Evolutionary conservation across 1,284 basidiomycete species (phyloP).

Genomic region (Tylopilus microsporus): DNA sequence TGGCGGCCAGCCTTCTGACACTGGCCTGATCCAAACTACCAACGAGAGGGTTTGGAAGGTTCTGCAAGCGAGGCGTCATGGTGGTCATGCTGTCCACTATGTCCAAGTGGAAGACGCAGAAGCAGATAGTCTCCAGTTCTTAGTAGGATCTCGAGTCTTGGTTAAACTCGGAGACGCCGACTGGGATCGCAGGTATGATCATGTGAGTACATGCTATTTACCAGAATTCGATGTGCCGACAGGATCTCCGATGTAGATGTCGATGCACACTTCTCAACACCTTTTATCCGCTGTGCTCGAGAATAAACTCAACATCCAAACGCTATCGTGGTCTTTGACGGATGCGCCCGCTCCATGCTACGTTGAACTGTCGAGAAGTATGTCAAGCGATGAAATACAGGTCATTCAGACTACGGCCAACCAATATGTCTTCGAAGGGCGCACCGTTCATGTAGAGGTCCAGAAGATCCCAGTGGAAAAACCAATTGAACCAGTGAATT

Average conservation of each 20-base stretch:
- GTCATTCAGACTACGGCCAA: slow-evolving; percentile 67
- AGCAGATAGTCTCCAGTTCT: slow-evolving; percentile 43
- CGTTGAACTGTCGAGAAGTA: slow-evolving; percentile 69
- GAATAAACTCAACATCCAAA: slow-evolving; percentile 61
- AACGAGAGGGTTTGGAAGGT: slow-evolving; percentile 54
- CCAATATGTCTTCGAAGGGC: slow-evolving; percentile 58
- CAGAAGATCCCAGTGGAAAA: slow-evolving; percentile 48
- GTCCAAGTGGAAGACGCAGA: slow-evolving; percentile 47
- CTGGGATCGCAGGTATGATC: slow-evolving; percentile 70
- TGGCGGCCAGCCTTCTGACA: slow-evolving; percentile 82
- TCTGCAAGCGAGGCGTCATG: slow-evolving; percentile 65
- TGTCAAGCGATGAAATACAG: slow-evolving; percentile 62
- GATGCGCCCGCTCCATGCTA: slow-evolving; percentile 66
- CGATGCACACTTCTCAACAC: slow-evolving; percentile 80
- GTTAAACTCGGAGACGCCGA: slow-evolving; percentile 59
- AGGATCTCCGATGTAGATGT: slow-evolving; percentile 51
- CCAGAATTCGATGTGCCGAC: neutral
- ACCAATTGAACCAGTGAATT: slow-evolving; percentile 35
- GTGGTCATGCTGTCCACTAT: slow-evolving; percentile 76
- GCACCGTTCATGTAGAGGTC: slow-evolving; percentile 61
- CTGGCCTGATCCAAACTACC: slow-evolving; percentile 52
- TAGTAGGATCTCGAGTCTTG: slow-evolving; percentile 50
- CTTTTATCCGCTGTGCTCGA: slow-evolving; percentile 81
- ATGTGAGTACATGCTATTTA: slow-evolving; percentile 46
- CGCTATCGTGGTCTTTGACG: slow-evolving; percentile 80